Evolutionary conservation across 2,329 filamentous ascomycete species (phyloP).

Genomic region (Aspergillus oerlinghausenensis): DNA sequence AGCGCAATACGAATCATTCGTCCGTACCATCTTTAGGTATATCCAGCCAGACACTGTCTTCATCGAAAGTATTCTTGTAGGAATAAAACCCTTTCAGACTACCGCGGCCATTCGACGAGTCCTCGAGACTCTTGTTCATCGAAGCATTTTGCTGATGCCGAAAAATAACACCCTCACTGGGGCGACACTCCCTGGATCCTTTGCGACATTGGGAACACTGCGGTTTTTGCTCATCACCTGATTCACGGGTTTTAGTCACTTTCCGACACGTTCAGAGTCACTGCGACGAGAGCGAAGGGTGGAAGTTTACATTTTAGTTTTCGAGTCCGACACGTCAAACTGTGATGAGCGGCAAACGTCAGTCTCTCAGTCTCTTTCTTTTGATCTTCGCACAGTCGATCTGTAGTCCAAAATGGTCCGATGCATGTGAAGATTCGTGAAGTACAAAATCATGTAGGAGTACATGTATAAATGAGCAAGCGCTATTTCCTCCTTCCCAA

Average conservation of each 20-base stretch:
- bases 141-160: conserved; percentile 66
- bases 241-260: conserved; percentile 3
- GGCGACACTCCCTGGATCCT: conserved; percentile 56
- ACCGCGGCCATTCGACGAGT: conserved; percentile 35
- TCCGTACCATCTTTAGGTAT: conserved; percentile 54
- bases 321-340: conserved; percentile 54
- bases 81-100: conserved; percentile 59
- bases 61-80: conserved; percentile 61
- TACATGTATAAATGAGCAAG: background rate
- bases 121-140: conserved; percentile 53
- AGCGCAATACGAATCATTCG: background rate
- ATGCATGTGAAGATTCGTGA: background rate
- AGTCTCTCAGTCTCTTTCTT: conserved; percentile 1
- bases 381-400: background rate
- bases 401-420: background rate
- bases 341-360: conserved; percentile 15
- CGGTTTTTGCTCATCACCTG: conserved; percentile 55
- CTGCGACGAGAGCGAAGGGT: conserved; percentile 1
- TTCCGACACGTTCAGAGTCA: background rate
- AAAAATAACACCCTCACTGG: conserved; percentile 60
- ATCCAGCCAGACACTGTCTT: conserved; percentile 58
- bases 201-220: conserved; percentile 58
- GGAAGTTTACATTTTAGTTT: conserved; percentile 56
- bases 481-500: background rate
- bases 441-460: background rate